Conservation (phyloP, 768 basidiomycete genomes). For the Xerocomellus amylosporus region DNA sequence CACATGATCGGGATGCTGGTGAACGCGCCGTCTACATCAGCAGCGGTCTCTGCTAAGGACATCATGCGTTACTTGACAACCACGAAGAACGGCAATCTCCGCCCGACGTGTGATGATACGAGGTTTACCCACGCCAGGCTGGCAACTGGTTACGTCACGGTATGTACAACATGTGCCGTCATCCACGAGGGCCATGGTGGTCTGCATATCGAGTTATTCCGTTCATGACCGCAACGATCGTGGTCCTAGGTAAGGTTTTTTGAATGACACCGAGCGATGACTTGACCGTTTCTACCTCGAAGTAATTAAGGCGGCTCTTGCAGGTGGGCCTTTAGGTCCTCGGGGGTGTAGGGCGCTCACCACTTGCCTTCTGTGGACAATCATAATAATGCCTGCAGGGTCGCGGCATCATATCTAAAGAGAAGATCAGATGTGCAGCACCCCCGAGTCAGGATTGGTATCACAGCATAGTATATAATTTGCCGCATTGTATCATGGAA, state of each 20-base stretch:
- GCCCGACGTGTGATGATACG: too few relatives aligned
- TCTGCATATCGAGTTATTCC: not conserved
- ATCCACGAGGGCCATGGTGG: too few relatives aligned
- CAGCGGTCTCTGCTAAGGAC: slow-evolving; percentile 23
- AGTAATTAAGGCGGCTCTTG: not conserved
- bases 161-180: not conserved
- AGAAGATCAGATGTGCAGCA: not conserved
- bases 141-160: too few relatives aligned
- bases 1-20: slow-evolving; percentile 28
- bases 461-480: not conserved
- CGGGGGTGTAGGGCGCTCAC: too few relatives aligned
- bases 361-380: not conserved
- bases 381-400: not conserved
- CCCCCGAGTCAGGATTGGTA: not conserved
- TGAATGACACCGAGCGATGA: not conserved
- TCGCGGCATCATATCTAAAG: not conserved
- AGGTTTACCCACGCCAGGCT: too few relatives aligned
- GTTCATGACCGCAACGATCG: not conserved
- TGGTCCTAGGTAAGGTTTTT: not conserved
- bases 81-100: not conserved
- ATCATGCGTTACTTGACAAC: slow-evolving; percentile 3
- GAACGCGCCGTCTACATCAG: slow-evolving; percentile 19
- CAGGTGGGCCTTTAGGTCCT: not conserved
- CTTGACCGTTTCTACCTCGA: not conserved
- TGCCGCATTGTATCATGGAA: not conserved